These are phyloP conservation scores for Populus alba DNA, from an alignment of 345 rosid species.

Conservation along the genomic window DNA sequence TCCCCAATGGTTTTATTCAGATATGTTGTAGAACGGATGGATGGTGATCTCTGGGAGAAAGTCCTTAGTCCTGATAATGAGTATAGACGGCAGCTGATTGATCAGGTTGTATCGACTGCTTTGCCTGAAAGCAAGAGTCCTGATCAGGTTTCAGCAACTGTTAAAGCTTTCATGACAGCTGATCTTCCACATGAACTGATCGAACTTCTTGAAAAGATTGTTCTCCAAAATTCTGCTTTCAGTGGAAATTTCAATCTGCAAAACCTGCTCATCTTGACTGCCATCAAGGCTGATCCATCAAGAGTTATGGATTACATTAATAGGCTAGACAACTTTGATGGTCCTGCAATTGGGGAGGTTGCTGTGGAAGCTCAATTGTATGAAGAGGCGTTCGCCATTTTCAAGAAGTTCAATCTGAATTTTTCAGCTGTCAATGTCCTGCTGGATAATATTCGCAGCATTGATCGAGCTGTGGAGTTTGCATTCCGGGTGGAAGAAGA, in stretches of 20 bases:
- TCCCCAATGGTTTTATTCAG: slow-evolving; percentile 34
- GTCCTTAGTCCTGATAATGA: slow-evolving; percentile 78
- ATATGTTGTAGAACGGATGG: slow-evolving; percentile 97
- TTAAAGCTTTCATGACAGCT: slow-evolving; percentile 82
- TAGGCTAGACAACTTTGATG: slow-evolving; percentile 93
- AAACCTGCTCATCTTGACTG: slow-evolving; percentile 91
- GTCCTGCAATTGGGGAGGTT: slow-evolving; percentile 95
- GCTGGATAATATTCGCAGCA: slow-evolving; percentile 61
- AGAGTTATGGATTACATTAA: slow-evolving; percentile 96
- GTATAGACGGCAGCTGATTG: slow-evolving; percentile 84
- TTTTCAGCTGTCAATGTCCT: slow-evolving; percentile 68
- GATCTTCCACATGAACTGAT: slow-evolving; percentile 79
- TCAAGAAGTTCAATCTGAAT: slow-evolving; percentile 77
- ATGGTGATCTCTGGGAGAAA: slow-evolving; percentile 90
- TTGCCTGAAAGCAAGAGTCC: slow-evolving; percentile 91
- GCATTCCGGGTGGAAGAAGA: slow-evolving; percentile 98
- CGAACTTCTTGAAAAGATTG: slow-evolving; percentile 91
- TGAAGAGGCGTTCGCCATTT: slow-evolving; percentile 81
- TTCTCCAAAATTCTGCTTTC: slow-evolving; percentile 95
- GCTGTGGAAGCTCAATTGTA: slow-evolving; percentile 84
- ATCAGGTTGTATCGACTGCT: slow-evolving; percentile 97
- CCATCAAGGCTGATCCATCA: slow-evolving; percentile 91
- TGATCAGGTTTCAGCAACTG: slow-evolving; percentile 79
- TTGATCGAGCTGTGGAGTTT: slow-evolving; percentile 90
- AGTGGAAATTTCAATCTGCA: slow-evolving; percentile 93